These are phyloP conservation scores for Knoxdaviesia proteae DNA, from an alignment of 2,329 filamentous ascomycete genomes.

Conservation along the genomic window DNA sequence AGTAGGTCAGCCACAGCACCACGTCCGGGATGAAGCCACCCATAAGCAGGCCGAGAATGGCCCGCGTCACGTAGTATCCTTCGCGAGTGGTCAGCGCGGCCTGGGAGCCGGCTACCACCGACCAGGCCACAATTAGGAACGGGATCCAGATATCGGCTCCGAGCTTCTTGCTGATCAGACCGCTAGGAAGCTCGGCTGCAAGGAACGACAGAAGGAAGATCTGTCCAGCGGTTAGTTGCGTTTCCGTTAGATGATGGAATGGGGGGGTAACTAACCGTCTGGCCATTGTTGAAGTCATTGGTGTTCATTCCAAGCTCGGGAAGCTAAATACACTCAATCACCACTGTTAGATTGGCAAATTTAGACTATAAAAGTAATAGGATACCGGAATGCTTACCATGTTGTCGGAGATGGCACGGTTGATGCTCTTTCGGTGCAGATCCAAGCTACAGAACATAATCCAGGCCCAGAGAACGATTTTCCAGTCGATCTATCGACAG, in stretches of 20 bases:
- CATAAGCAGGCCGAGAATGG: conserved; percentile 23
- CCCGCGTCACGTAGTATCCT: conserved; percentile 19
- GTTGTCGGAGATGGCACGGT: conserved; percentile 18
- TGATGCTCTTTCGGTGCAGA: conserved; percentile 25
- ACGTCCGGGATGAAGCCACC: conserved; percentile 27
- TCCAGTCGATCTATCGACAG: conserved; percentile 4
- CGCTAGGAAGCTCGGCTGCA: conserved; percentile 25
- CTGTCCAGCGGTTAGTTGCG: conserved; percentile 6
- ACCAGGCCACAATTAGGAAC: conserved; percentile 19
- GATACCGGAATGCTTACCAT: conserved; percentile 6
- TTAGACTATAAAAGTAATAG: too few species aligned
- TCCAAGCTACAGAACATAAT: conserved; percentile 26
- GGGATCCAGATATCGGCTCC: conserved; percentile 26
- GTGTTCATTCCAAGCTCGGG: conserved; percentile 19
- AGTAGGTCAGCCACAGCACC: conserved; percentile 13
- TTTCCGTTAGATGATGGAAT: neutral
- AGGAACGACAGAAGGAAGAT: conserved; percentile 24
- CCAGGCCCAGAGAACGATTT: conserved; percentile 14
- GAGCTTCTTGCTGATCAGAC: conserved; percentile 27
- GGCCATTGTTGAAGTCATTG: conserved; percentile 23
- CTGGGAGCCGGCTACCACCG: conserved; percentile 17
- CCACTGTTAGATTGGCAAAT: too few species aligned
- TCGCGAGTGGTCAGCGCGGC: conserved; percentile 15
- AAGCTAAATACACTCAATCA: conserved; percentile 3
- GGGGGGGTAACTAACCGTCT: conserved; percentile 11